Evolutionary conservation across 2,329 filamentous ascomycete species (phyloP), one percentile per base, ranked within the genome.

Genomic region (Sporothrix inflata): DNA sequence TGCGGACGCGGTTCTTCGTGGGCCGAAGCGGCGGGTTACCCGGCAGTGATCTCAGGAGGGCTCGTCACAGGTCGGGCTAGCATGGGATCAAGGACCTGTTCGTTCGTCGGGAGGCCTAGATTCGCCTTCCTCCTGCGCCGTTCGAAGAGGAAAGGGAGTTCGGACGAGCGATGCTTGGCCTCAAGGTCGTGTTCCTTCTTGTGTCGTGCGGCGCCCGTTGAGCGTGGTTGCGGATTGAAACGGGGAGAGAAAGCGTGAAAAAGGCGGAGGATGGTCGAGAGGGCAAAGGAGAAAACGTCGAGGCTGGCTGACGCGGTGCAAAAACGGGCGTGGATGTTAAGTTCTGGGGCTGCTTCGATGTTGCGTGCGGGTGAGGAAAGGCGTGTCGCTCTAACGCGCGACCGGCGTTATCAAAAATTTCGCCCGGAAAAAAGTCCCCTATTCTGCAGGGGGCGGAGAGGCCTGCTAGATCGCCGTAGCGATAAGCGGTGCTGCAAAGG

Each of bases 361-460:
- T 60, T 51, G 51, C 34, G 38, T 63, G 65, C 55, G 71, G 55
- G 49, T 55, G 53, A 51, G 57, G 65, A 69, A 27, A 51, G 65
- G 71, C 65, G 65, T 69, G 65, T 63, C 40, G 47, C 61, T 72
- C 51, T 61, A 69, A 67, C 57, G 69, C 71, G 71, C 67, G 71
- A 61, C 40, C 40, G 51, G 68, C 40, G 60, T 61, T 71, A 61
- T 61, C 61, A 70, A 38, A 70, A 67, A 70, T 70, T 70, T 70
- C 51, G 61, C 27, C 71, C 60, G 30, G 45, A 42, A 67, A 53
- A 68, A 40, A 21, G 60, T 34, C 61, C 38, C 68, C 57, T 53
- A 55, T 67, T 70, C 27, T 49, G 65, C 45, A 49, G 65, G 63
- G 42, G 65, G 21, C 51, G n/a, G 19, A 53, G 55, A 38, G 14